A percentile compares a stretch with the other conserved stretches of the same genome.
Conservation (phyloP, 768 basidiomycete species). For the Podaxis pistillaris region DNA sequence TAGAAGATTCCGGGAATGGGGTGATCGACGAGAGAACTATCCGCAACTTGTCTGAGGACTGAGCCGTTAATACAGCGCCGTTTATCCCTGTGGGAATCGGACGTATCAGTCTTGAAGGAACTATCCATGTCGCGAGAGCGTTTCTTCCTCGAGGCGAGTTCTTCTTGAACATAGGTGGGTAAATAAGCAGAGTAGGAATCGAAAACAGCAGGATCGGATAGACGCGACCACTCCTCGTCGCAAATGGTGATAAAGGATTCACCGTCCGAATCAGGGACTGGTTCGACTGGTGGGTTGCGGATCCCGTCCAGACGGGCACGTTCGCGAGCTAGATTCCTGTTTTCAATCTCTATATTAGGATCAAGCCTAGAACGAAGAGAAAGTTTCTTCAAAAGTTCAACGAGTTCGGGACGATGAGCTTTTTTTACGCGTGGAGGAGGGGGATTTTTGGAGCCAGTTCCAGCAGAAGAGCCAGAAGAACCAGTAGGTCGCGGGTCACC, state of each 20-base stretch:
- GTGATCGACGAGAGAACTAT: not conserved
- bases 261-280: not conserved
- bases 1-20: not conserved
- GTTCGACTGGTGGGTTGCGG: not conserved
- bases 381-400: not conserved
- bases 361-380: not conserved
- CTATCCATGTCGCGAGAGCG: not conserved
- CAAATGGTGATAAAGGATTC: not conserved
- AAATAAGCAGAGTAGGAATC: not conserved
- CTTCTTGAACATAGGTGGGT: not conserved
- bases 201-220: not conserved
- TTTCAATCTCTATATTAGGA: not conserved
- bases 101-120: not conserved
- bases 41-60: not conserved
- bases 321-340: not conserved
- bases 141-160: not conserved
- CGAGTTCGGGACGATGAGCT: not conserved
- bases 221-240: not conserved
- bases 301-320: not conserved
- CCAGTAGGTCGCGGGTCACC: too few species aligned
- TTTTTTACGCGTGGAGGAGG: not conserved
- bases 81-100: not conserved
- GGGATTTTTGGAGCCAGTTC: too few species aligned
- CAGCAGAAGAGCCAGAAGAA: too few species aligned
- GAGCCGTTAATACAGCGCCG: not conserved